These are phyloP conservation scores for Kodamaea jinghongensis DNA, from an alignment of 805 yeast species.

Conservation along the genomic window DNA sequence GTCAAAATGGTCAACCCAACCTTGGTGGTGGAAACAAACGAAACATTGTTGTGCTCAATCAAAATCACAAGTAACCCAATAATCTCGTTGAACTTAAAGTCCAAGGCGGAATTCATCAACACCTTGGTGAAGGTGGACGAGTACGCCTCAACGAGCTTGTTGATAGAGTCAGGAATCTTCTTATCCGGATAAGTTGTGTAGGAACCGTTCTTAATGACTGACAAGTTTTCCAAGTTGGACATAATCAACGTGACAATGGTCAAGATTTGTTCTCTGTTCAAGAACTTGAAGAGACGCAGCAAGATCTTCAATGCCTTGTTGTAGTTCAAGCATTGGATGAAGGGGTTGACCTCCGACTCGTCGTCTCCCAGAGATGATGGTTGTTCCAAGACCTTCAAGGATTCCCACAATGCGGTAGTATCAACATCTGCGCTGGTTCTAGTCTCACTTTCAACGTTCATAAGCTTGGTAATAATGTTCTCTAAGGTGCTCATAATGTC, in stretches of 20 bases:
- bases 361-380: conserved; percentile 49
- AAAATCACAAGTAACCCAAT: conserved; percentile 70
- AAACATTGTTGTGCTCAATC: conserved; percentile 66
- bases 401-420: conserved; percentile 63
- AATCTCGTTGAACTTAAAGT: conserved; percentile 75
- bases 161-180: conserved; percentile 51
- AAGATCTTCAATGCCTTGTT: conserved; percentile 87
- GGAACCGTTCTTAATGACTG: conserved; percentile 75
- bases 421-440: conserved; percentile 34
- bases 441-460: conserved; percentile 70
- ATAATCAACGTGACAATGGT: conserved; percentile 75
- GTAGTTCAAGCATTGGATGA: conserved; percentile 75
- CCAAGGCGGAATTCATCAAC: conserved; percentile 78
- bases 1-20: conserved; percentile 86
- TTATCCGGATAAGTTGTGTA: conserved; percentile 58
- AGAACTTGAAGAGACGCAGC: conserved; percentile 83
- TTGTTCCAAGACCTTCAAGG: conserved; percentile 69
- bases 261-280: conserved; percentile 71
- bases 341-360: conserved; percentile 62
- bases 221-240: conserved; percentile 74
- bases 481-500: conserved; percentile 68
- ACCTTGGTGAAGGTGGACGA: conserved; percentile 79
- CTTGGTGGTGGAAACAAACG: conserved; percentile 66
- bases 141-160: conserved; percentile 70
- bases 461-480: conserved; percentile 69